Evolutionary conservation across 1,139 yeast genomes (phyloP), one percentile per base, ranked within the genome.

Genomic region (Blastobotrys niveus): DNA sequence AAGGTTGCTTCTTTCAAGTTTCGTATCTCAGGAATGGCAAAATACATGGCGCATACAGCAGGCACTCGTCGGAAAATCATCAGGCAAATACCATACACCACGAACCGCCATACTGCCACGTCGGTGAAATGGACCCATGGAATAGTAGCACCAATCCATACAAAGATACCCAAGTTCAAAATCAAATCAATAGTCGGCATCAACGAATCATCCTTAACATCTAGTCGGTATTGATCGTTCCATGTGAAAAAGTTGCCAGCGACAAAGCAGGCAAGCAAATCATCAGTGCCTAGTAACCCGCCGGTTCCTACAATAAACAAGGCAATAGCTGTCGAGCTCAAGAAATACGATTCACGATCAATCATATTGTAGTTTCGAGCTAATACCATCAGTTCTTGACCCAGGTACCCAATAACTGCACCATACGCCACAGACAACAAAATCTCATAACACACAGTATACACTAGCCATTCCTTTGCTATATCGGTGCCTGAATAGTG

Each of bases 281-380:
- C 71, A 48, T 67, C 71, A 3, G 65, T 65, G 17, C 70, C 71
- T 6, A 67, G 31, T 40, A 65, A 51, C 2, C 70, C 65, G 2
- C 22, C 39, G 3, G 68, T 53, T 2, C 71, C 71, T 14, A 89
- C 71, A 61, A 89, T 69, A 61, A 84, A 88, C 47, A 83, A 60
- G 58, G 89, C 88, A 58, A 89, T 72, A 32, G 76, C 77, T 2
- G 87, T 72, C 24, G 88, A 85, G 9, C 77, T 71, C 4, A 75
- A 61, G 86, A 95, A 85, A 4, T 91, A 80, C 10, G 71, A 43
- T 18, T 79, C 61, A 31, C 87, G 79, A 0, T 77, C 64, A 32
- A 70, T 58, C 34, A 54, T 40, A 25, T 47, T 46, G 40, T 48
- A 49, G 10, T 47, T 47, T 29, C 55, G 54, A 22, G 62, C 61